These are phyloP conservation scores for Inga laurina DNA, from an alignment of 306 rosid species.

Conservation along the genomic window DNA sequence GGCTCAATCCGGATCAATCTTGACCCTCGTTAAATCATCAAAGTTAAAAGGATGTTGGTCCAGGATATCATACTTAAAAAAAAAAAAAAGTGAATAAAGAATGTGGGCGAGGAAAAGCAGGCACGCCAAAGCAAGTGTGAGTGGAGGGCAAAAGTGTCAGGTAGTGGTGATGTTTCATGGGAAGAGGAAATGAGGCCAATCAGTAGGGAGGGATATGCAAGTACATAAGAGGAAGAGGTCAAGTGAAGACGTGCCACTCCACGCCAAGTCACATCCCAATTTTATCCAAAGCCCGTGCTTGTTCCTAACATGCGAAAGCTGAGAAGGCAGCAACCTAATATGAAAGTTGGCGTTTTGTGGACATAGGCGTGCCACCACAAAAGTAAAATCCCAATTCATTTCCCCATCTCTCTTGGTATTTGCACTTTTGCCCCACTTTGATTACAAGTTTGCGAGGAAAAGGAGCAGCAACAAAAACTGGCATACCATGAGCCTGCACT, in stretches of 20 bases:
- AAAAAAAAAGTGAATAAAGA: neutral
- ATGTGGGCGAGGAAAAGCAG: neutral
- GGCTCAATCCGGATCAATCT: too few relatives aligned
- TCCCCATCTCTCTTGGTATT: neutral
- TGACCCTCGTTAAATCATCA: too few relatives aligned
- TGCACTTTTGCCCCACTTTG: neutral
- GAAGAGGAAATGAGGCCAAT: too few relatives aligned
- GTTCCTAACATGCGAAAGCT: too few relatives aligned
- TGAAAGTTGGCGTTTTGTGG: constrained; percentile 23
- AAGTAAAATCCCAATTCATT: neutral
- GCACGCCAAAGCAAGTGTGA: neutral
- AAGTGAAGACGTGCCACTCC: too few relatives aligned
- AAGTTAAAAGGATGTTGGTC: too few relatives aligned
- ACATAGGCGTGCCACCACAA: constrained; percentile 30
- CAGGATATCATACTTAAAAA: too few relatives aligned
- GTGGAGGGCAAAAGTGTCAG: neutral
- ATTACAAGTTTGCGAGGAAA: neutral
- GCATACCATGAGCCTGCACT: constrained; percentile 6
- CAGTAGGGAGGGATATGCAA: too few relatives aligned
- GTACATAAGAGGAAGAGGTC: too few relatives aligned
- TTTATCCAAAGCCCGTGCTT: too few relatives aligned
- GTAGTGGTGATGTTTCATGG: neutral
- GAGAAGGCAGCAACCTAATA: too few relatives aligned
- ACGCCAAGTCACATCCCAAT: too few relatives aligned
- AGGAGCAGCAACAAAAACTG: neutral